Percentiles rank a stretch among this genome's conserved stretches.
Conservation (phyloP, 352 stramenopile genomes). For the Pythium phragmiticola region DNA sequence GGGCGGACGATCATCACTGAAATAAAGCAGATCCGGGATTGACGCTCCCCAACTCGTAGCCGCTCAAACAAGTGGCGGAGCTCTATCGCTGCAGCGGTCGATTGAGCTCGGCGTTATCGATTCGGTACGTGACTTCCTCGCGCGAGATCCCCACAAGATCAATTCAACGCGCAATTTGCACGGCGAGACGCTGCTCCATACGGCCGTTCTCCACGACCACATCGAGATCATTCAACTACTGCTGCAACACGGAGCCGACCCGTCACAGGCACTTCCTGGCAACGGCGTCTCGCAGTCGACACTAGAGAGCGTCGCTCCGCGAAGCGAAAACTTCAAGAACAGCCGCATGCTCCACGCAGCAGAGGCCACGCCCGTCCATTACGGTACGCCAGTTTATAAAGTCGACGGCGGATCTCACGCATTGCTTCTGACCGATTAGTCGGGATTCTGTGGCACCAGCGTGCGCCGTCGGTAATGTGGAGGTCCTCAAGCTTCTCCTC, state of each 20-base stretch:
- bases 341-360: slow-evolving; percentile 47
- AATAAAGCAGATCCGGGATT: not conserved
- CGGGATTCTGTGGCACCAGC: slow-evolving; percentile 19
- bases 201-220: slow-evolving; percentile 57
- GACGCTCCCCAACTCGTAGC: slow-evolving; percentile 3
- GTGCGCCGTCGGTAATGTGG: slow-evolving; percentile 48
- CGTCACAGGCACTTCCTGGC: slow-evolving; percentile 34
- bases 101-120: slow-evolving; percentile 46
- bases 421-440: not conserved
- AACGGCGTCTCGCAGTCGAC: slow-evolving; percentile 31
- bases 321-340: slow-evolving; percentile 56
- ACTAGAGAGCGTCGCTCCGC: slow-evolving; percentile 47
- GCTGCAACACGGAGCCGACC: slow-evolving; percentile 45
- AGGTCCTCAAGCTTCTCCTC: slow-evolving; percentile 64
- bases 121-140: slow-evolving; percentile 18
- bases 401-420: not conserved
- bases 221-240: slow-evolving; percentile 49
- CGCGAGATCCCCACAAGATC: slow-evolving; percentile 4
- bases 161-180: slow-evolving; percentile 36
- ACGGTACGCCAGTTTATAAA: slow-evolving; percentile 30
- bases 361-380: slow-evolving; percentile 68
- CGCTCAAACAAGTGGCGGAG: slow-evolving; percentile 35
- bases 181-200: slow-evolving; percentile 69
- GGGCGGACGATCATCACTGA: too few relatives aligned
- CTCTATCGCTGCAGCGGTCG: slow-evolving; percentile 49